phyloP scores from a whole-genome alignment of 768 basidiomycete genomes.

The Kwoniella botswanensis region DNA sequence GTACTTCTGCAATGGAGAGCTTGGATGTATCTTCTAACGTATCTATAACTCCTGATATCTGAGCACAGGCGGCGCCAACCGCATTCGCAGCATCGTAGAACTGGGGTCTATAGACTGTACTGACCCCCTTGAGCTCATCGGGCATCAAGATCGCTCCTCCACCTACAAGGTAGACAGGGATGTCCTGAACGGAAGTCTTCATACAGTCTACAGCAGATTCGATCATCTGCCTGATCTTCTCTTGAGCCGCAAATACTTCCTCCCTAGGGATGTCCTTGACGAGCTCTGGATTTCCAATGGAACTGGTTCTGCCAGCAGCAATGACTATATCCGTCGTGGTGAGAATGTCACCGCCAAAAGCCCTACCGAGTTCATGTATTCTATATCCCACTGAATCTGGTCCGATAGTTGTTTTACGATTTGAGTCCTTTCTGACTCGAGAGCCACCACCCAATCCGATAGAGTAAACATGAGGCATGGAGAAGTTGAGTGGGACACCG shows the following conservation, averaged over 20 bases:
- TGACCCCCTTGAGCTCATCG: slow-evolving; percentile 63
- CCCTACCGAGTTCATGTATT: slow-evolving; percentile 58
- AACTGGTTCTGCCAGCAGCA: slow-evolving; percentile 51
- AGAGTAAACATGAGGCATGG: slow-evolving; percentile 59
- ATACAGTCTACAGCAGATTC: slow-evolving; percentile 67
- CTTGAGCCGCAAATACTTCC: slow-evolving; percentile 58
- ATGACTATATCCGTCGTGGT: slow-evolving; percentile 71
- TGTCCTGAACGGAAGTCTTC: slow-evolving; percentile 68
- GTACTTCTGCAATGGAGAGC: slow-evolving; percentile 53
- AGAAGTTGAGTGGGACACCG: slow-evolving; percentile 64
- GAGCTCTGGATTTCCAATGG: slow-evolving; percentile 51
- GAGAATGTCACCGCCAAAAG: slow-evolving; percentile 66
- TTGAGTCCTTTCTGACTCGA: slow-evolving; percentile 59
- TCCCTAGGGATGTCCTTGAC: slow-evolving; percentile 49
- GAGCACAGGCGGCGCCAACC: slow-evolving; percentile 65
- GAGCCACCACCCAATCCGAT: slow-evolving; percentile 73
- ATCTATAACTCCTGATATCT: slow-evolving; percentile 67
- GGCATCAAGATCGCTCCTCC: slow-evolving; percentile 71
- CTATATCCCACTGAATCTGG: slow-evolving; percentile 71
- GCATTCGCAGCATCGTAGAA: slow-evolving; percentile 60
- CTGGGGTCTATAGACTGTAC: slow-evolving; percentile 63
- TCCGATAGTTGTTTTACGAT: slow-evolving; percentile 64
- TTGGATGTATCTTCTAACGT: slow-evolving; percentile 59
- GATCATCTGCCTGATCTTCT: slow-evolving; percentile 60
- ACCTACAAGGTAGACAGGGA: slow-evolving; percentile 68